Percentiles rank a stretch among this genome's conserved stretches.
These are phyloP conservation scores for Eimeria tenella DNA, from an alignment of 169 alveolate genomes.

Conservation along the genomic window DNA sequence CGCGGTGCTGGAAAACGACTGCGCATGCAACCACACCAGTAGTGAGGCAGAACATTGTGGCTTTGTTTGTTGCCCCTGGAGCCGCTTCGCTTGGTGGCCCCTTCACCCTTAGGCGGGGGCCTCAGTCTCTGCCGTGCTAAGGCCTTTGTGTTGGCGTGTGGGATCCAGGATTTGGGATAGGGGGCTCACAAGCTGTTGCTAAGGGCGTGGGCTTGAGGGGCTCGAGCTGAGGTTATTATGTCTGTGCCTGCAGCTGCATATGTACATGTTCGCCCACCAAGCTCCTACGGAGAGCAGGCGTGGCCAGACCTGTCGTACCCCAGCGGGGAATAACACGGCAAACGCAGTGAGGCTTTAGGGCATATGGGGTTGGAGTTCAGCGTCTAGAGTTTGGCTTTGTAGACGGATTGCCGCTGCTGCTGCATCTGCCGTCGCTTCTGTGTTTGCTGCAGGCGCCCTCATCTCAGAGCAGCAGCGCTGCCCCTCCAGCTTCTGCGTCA, in stretches of 20 bases:
- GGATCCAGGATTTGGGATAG: too few relatives aligned
- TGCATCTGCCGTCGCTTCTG: not conserved
- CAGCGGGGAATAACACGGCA: not conserved
- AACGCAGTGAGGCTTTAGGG: not conserved
- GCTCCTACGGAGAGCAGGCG: not conserved
- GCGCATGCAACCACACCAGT: conserved; percentile 51
- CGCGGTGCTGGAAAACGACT: conserved; percentile 67
- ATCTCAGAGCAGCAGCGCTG: not conserved
- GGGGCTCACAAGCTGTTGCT: not conserved
- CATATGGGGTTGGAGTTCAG: not conserved
- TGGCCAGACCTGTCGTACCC: not conserved
- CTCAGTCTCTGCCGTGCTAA: too few relatives aligned
- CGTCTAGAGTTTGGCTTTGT: conserved; percentile 21
- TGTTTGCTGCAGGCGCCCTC: not conserved
- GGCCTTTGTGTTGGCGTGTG: too few relatives aligned
- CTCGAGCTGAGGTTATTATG: not conserved
- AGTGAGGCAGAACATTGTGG: not conserved
- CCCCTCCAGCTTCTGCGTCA: not conserved
- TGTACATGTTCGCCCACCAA: conserved; percentile 66
- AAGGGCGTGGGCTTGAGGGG: not conserved
- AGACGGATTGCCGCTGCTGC: not conserved
- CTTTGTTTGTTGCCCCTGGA: not conserved
- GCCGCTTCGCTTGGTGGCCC: not conserved
- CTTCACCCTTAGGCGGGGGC: not conserved
- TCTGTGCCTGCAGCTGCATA: conserved; percentile 23